Evolutionary conservation across 371 early-diverging fungal species (phyloP), one percentile per base, ranked within the genome.

Genomic region (Rhizopus delemar): DNA sequence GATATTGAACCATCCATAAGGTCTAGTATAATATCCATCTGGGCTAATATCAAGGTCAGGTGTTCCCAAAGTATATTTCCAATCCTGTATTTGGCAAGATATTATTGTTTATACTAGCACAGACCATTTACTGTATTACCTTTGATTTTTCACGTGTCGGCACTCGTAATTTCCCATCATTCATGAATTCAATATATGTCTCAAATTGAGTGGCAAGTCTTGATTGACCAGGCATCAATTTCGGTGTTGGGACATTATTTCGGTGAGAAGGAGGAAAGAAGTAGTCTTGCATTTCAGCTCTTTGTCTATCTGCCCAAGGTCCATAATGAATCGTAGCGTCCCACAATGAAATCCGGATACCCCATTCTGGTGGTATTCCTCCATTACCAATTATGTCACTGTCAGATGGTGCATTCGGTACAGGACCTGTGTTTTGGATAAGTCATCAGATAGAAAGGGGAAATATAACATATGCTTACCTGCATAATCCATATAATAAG

Each of bases 281-380:
- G 65, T 87, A 93, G 33, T 80, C 80, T 59, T 91, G 92, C n/a
- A 92, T 75, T 16, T 69, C 57, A 2, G 77, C 54, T 29, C 87
- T 67, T 56, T 94, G 93, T n/a, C 91, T 81, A 71, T 92, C 90
- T 0, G 93, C 82, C 94, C 94, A 94, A 5, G 94, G 93, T 0
- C 94, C 94, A 67, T 93, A 94, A 31, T 88, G 80, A 0, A 91
- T 46, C 7, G 80, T 75, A 3, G 84, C 87, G 51, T 90, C 84
- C 58, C 75, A 70, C 46, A 88, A 60, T 5, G 71, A 74, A 4
- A 92, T 41, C 4, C 89, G 86, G 3, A 89, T 66, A 4, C 89
- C 88, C 90, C 90, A 90, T 65, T 90, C 86, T 28, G 93, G 91
- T 5, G 84, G 78, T 2, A 83, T 60, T 5, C 82, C 88, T 2